Base-by-base conservation (phyloP, 352 stramenopile species). In the Plasmopara viticola region DNA sequence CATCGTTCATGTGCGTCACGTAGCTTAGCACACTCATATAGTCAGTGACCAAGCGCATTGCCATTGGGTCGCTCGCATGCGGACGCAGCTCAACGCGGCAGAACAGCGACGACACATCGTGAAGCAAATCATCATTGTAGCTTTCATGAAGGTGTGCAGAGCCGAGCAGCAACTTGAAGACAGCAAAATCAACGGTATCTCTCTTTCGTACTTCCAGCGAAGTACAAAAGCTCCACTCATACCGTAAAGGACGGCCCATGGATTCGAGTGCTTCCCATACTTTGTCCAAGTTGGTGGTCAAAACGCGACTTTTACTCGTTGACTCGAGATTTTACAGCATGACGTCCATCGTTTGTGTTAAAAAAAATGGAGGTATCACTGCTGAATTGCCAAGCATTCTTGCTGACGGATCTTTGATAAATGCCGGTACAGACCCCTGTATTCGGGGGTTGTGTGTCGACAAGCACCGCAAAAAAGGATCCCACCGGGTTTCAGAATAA, bases 281-380 rank as follows among this genome's bases (percentile, higher is more conserved):
- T 14, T 38, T 14, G 33, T 14, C 13, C 33, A 5, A 9, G 5
- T 33, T 18, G 34, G 18, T 43, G 12, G 14, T 43, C 30, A 51
- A 15, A 9, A 31, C 18, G 41, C 33, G 4, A 17, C 13, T 47
- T 47, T 44, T n/a, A 33, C 18, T 47, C n/a, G 12, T 3, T 4
- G 38, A 14, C 0, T 17, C n/a, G 30, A 48, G 2, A 38, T 9
- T 38, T 38, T 42, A 4, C 7, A 48, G 14, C 31, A 48, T 33
- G 47, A 25, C 34, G 39, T 74, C 65, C 45, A 74, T 66, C 12
- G 55, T 66, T 14, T 66, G 28, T 1, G 61, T 78, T 59, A 85
- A 65, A 43, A 87, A 46, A 53, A 87, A 80, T 53, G 76, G 64
- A 53, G 80, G 78, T 65, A 92, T 72, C 66, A 79, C 62, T 70